These are phyloP conservation scores for Gomphus sp. DNA, from an alignment of 1,284 basidiomycete species.

Conservation along the genomic window DNA sequence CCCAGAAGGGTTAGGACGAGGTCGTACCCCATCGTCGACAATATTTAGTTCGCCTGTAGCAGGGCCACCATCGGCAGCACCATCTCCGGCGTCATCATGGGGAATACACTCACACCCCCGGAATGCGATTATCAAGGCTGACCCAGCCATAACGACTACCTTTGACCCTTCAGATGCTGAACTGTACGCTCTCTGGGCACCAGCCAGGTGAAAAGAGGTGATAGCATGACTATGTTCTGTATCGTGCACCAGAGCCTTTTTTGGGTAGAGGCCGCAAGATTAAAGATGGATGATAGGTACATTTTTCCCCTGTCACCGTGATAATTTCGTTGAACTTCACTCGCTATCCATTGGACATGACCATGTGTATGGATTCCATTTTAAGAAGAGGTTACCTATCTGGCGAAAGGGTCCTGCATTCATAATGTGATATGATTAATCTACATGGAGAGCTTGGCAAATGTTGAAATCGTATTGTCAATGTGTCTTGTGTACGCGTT, in stretches of 20 bases:
- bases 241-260: neutral
- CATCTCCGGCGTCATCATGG: neutral
- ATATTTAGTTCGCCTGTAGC: constrained; percentile 20
- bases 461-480: neutral
- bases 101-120: constrained; percentile 18
- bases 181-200: constrained; percentile 66
- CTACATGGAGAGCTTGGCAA: too few species aligned
- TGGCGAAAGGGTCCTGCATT: too few species aligned
- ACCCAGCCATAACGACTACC: constrained; percentile 55
- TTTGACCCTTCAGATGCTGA: constrained; percentile 67
- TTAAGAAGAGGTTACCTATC: too few species aligned
- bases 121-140: constrained; percentile 44
- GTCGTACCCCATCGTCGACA: constrained; percentile 12
- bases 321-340: too few species aligned
- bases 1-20: constrained; percentile 7
- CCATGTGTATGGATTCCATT: too few species aligned
- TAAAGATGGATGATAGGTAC: neutral
- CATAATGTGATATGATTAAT: too few species aligned
- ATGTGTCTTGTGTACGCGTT: constrained; percentile 6
- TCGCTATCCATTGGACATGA: too few species aligned
- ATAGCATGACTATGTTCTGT: neutral
- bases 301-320: neutral
- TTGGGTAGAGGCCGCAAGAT: neutral
- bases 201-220: constrained; percentile 23
- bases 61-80: constrained; percentile 14